A percentile compares a stretch with the other conserved stretches of the same genome.
Evolutionary conservation across 345 rosid species (phyloP).

Genomic region (Acer negundo): DNA sequence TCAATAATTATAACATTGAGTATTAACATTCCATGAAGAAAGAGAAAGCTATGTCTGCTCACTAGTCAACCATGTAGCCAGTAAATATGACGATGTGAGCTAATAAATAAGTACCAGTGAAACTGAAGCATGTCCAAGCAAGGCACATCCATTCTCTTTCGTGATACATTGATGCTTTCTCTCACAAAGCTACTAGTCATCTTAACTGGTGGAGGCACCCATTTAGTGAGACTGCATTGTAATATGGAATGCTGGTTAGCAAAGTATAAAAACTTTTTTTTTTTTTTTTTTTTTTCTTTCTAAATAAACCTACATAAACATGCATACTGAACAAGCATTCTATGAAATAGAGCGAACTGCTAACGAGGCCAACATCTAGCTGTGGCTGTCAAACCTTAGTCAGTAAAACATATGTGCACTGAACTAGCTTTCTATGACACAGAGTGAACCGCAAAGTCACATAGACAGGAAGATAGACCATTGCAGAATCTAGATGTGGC

Average conservation of each 20-base stretch:
- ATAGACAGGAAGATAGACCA: not conserved
- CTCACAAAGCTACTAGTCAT: conserved; percentile 80
- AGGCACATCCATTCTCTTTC: conserved; percentile 94
- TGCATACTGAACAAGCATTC: not conserved
- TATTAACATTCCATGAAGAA: not conserved
- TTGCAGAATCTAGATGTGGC: not conserved
- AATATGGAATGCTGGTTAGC: conserved; percentile 12
- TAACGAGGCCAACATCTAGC: not conserved
- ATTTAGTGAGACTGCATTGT: conserved; percentile 82
- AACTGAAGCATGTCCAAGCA: conserved; percentile 97
- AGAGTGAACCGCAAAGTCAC: not conserved
- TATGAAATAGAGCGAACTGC: not conserved
- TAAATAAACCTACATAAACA: not conserved
- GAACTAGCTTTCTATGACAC: conserved; percentile 3
- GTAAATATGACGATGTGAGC: not conserved
- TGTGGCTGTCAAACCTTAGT: not conserved
- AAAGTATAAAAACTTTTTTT: not conserved
- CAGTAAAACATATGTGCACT: not conserved
- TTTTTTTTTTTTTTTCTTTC: not conserved
- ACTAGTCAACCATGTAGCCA: not conserved
- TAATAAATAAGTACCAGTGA: conserved; percentile 59
- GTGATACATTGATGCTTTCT: conserved; percentile 68
- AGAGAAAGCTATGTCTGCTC: not conserved
- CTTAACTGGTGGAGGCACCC: conserved; percentile 98
- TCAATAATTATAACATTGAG: not conserved